These are phyloP conservation scores for Cyberlindnera americana DNA, from an alignment of 805 yeast genomes.

Conservation along the genomic window DNA sequence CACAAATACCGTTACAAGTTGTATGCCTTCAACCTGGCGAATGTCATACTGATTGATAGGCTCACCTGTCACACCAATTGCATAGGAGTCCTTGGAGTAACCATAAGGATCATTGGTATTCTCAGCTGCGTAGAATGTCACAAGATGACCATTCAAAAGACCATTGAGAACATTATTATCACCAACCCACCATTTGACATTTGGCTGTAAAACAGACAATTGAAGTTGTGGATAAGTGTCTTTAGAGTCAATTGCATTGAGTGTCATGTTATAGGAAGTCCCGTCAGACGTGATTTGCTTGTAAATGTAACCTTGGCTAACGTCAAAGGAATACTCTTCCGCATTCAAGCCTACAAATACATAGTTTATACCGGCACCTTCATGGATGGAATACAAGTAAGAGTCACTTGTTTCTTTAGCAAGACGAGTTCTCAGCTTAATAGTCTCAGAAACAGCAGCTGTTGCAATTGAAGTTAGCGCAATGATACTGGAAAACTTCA, in stretches of 20 bases:
- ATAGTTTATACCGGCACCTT: slow-evolving; percentile 23
- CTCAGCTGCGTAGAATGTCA: slow-evolving; percentile 39
- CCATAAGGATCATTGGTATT: slow-evolving; percentile 42
- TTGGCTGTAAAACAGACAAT: slow-evolving; percentile 11
- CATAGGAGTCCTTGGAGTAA: slow-evolving; percentile 31
- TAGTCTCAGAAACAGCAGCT: slow-evolving; percentile 5
- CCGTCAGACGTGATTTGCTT: neutral
- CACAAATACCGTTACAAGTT: neutral
- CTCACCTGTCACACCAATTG: slow-evolving; percentile 29
- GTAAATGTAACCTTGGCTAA: slow-evolving; percentile 9
- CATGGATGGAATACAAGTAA: slow-evolving; percentile 18
- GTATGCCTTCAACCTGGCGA: neutral
- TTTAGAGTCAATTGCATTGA: slow-evolving; percentile 5
- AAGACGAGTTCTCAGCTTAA: slow-evolving; percentile 4
- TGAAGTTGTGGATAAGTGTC: slow-evolving; percentile 17
- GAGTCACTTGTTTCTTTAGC: neutral
- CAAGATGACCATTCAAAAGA: slow-evolving; percentile 17
- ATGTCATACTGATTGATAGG: slow-evolving; percentile 3
- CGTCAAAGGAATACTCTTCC: slow-evolving; percentile 7
- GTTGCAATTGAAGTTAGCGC: neutral
- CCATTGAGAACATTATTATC: slow-evolving; percentile 27
- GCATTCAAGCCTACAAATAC: slow-evolving; percentile 13
- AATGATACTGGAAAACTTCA: slow-evolving; percentile 11
- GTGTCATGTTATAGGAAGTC: slow-evolving; percentile 5
- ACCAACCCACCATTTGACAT: slow-evolving; percentile 11